Evolutionary conservation across 345 rosid genomes (phyloP).

Genomic region (Microthlaspi erraticum): DNA sequence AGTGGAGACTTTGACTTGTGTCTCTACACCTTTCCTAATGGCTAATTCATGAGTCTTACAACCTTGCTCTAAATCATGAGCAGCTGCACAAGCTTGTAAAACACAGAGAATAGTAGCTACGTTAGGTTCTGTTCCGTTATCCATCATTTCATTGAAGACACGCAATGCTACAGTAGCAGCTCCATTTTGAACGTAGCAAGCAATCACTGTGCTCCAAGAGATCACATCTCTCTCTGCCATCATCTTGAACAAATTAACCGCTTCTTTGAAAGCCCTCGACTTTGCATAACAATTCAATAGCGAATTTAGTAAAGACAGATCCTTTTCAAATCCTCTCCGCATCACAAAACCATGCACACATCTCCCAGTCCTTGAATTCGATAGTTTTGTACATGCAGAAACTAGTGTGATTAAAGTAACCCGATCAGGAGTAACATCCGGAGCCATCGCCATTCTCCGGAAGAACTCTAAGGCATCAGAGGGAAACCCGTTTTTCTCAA

Average conservation of each 20-base stretch:
- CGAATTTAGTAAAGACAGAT: slow-evolving; percentile 50
- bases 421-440: slow-evolving; percentile 46
- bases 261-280: slow-evolving; percentile 45
- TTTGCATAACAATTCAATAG: slow-evolving; percentile 59
- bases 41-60: slow-evolving; percentile 56
- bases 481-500: slow-evolving; percentile 51
- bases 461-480: slow-evolving; percentile 52
- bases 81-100: slow-evolving; percentile 57
- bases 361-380: slow-evolving; percentile 52
- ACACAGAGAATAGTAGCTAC: slow-evolving; percentile 51
- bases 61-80: slow-evolving; percentile 52
- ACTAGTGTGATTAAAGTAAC: slow-evolving; percentile 58
- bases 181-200: slow-evolving; percentile 52
- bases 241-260: slow-evolving; percentile 45
- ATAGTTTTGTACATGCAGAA: slow-evolving; percentile 56
- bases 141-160: slow-evolving; percentile 55
- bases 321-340: slow-evolving; percentile 49
- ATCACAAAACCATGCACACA: slow-evolving; percentile 55
- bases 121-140: slow-evolving; percentile 45
- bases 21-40: slow-evolving; percentile 47
- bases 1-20: slow-evolving; percentile 53
- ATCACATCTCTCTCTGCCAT: slow-evolving; percentile 58
- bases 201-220: slow-evolving; percentile 63
- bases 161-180: slow-evolving; percentile 46
- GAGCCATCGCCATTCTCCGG: slow-evolving; percentile 45